phyloP scores from a whole-genome alignment of 2,329 filamentous ascomycete genomes.

The Diplodia seriata region DNA sequence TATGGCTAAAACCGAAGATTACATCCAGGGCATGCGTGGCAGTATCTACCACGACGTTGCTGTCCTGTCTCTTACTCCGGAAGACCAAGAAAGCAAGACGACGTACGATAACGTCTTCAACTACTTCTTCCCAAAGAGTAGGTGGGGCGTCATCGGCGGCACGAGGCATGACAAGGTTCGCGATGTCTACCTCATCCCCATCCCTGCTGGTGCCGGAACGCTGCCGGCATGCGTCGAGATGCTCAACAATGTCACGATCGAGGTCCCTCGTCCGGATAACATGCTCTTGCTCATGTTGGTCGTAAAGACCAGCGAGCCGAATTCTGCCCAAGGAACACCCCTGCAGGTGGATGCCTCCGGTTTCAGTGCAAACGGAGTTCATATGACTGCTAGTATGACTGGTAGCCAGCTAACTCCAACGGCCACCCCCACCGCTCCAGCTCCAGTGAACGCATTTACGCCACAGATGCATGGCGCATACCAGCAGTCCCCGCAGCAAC shows the following conservation, averaged over 20 bases:
- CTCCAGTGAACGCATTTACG: conserved; percentile 12
- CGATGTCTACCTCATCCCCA: conserved; percentile 89
- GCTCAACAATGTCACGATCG: conserved; percentile 82
- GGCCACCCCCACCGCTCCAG: conserved; percentile 33
- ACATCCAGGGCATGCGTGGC: conserved; percentile 85
- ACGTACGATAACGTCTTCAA: conserved; percentile 79
- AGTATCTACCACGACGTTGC: conserved; percentile 83
- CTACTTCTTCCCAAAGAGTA: conserved; percentile 81
- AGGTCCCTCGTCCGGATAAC: conserved; percentile 72
- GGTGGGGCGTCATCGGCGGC: conserved; percentile 81
- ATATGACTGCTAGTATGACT: conserved; percentile 32
- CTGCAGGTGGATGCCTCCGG: conserved; percentile 40
- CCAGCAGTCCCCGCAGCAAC: conserved; percentile 13
- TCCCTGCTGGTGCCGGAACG: conserved; percentile 70
- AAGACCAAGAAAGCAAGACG: conserved; percentile 64
- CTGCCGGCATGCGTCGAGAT: conserved; percentile 89
- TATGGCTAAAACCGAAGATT: conserved; percentile 83
- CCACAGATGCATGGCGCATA: conserved; percentile 13
- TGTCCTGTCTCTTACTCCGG: conserved; percentile 73
- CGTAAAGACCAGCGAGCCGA: conserved; percentile 58
- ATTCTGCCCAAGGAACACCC: conserved; percentile 41
- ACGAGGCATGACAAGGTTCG: conserved; percentile 77
- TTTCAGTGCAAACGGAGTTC: conserved; percentile 33
- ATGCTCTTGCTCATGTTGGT: conserved; percentile 86
- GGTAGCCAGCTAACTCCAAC: conserved; percentile 5